phyloP scores from a whole-genome alignment of 2,329 filamentous ascomycete species.

The Apiospora saccharicola region DNA sequence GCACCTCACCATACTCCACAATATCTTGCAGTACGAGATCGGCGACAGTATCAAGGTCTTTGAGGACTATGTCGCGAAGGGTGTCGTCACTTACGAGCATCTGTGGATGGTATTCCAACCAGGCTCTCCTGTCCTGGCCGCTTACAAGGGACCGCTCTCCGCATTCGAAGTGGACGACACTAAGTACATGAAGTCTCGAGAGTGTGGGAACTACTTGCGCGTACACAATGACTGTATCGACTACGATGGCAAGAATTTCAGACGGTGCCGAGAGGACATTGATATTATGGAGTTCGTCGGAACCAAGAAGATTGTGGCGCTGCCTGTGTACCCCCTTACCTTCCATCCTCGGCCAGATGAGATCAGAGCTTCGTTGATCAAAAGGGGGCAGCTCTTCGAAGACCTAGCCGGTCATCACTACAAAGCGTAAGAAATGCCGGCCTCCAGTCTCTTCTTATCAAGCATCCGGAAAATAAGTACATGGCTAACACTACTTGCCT shows the following conservation, averaged over 20 bases:
- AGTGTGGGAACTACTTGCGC: constrained; percentile 47
- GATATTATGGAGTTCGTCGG: constrained; percentile 47
- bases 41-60: constrained; percentile 56
- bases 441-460: neutral
- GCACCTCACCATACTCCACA: constrained; percentile 56
- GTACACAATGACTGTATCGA: constrained; percentile 53
- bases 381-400: constrained; percentile 55
- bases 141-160: constrained; percentile 46
- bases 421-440: constrained; percentile 48
- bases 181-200: constrained; percentile 45
- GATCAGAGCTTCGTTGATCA: constrained; percentile 44
- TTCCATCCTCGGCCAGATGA: constrained; percentile 50
- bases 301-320: constrained; percentile 51
- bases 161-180: constrained; percentile 48
- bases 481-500: neutral
- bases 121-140: constrained; percentile 47
- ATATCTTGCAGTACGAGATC: constrained; percentile 58
- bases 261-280: constrained; percentile 32
- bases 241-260: constrained; percentile 57
- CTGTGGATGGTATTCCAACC: constrained; percentile 63
- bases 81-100: constrained; percentile 60
- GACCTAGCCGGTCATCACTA: constrained; percentile 55
- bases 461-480: neutral
- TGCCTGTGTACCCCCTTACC: constrained; percentile 53
- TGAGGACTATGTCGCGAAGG: constrained; percentile 59